Base-by-base conservation (phyloP, 2,329 filamentous ascomycete species). In the Arthrobotrys musiformis region DNA sequence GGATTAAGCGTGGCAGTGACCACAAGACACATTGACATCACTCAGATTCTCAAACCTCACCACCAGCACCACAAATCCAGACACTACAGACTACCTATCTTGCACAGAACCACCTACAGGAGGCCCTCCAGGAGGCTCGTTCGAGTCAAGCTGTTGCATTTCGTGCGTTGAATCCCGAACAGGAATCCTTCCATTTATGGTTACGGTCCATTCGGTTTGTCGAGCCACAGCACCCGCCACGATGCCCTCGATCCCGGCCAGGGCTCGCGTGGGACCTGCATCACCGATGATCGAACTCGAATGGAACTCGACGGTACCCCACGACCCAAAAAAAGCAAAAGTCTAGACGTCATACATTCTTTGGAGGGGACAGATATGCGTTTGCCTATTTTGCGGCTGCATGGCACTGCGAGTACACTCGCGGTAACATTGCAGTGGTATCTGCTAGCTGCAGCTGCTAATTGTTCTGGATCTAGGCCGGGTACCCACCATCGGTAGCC, bases 291-390 rank as follows among this genome's bases (percentile, higher is more conserved):
- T 52, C 56, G 52, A n/a, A 30, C 9, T 46, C 37, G 50, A 42
- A 58, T n/a, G 26, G 28, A 22, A 28, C 28, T 19, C 24, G 30
- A 46, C 1, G 33, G 46, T 37, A n/a, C 42, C 15, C 30, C 7
- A n/a, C 17, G 24, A 56, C 13, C 17, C 13, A 13, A 15, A 76
- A 76, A 68, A 76, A 76, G 72, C 72, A 76, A 76, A 76, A 70
- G 56, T 70, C 56, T 52, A 70, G 50, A 58, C 72, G 72, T 76
- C 64, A 76, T 76, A 30, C 42, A 73, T 67, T 67, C 28, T 13
- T 4, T 37, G 19, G 26, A 60, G n/a, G 1, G 30, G n/a, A 6
- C 28, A 1, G 30, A 13, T 35, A 26, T 22, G n/a, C 28, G 9
- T 56, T 56, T 37, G 30, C n/a, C n/a, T 33, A 52, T 28, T 1